A percentile compares a stretch with the other conserved stretches of the same genome.
These are phyloP conservation scores for Gossypium schwendimanii DNA, from an alignment of 441 rosid genomes.

Conservation along the genomic window DNA sequence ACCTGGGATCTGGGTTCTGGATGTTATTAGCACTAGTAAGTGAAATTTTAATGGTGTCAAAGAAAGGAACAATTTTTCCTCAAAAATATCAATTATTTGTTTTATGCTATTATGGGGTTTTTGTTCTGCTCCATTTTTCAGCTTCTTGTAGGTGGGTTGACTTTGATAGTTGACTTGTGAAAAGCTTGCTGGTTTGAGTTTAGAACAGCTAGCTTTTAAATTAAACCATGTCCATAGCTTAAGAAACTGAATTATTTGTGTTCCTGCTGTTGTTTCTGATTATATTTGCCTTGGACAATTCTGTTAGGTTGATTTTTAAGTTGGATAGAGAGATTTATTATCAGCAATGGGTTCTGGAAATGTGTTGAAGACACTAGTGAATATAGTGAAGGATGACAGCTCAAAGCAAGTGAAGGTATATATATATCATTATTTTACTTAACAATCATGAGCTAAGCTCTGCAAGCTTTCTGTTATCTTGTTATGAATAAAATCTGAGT, in stretches of 20 bases:
- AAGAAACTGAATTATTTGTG: not conserved
- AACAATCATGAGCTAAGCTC: not conserved
- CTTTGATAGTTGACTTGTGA: not conserved
- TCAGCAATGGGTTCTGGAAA: conserved; percentile 66
- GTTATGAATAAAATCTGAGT: not conserved
- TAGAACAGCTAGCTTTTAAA: not conserved
- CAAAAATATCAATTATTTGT: not conserved
- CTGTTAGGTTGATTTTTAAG: conserved; percentile 27
- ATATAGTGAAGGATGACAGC: conserved; percentile 42
- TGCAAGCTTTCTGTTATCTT: not conserved
- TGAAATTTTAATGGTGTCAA: not conserved
- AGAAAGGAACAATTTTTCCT: not conserved
- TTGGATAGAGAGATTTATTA: conserved; percentile 14
- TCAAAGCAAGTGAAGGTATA: conserved; percentile 55
- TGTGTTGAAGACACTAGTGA: conserved; percentile 65
- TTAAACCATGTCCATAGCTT: not conserved
- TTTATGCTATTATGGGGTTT: not conserved
- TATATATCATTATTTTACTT: conserved; percentile 13
- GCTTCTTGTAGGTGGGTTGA: conserved; percentile 6
- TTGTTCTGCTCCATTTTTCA: not conserved
- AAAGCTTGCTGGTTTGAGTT: not conserved
- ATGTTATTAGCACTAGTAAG: not conserved
- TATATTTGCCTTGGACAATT: conserved; percentile 2
- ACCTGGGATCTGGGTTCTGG: conserved; percentile 32
- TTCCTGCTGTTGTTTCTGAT: conserved; percentile 11